Conservation (phyloP, 352 stramenopile species). For the Globisporangium viniferum region DNA sequence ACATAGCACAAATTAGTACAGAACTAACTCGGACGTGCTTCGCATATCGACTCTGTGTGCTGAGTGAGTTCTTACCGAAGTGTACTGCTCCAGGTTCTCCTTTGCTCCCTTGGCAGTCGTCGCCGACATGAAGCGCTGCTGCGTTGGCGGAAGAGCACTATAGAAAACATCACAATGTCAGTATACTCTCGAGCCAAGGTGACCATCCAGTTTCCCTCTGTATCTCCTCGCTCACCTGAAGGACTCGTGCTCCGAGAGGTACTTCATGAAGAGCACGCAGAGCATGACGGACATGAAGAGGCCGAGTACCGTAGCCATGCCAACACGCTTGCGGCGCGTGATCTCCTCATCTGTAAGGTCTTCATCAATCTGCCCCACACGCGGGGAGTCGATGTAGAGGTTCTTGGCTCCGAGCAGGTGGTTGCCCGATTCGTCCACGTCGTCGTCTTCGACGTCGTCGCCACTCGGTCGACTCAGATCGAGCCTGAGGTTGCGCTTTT, state of each 20-base stretch:
- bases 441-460: slow-evolving; percentile 29
- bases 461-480: slow-evolving; percentile 19
- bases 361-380: slow-evolving; percentile 36
- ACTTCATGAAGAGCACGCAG: slow-evolving; percentile 61
- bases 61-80: slow-evolving; percentile 25
- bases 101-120: slow-evolving; percentile 60
- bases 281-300: slow-evolving; percentile 61
- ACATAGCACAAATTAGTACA: not conserved
- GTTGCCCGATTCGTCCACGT: slow-evolving; percentile 35
- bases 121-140: slow-evolving; percentile 76
- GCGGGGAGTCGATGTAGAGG: slow-evolving; percentile 72
- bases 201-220: not conserved
- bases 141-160: slow-evolving; percentile 65
- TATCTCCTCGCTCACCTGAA: slow-evolving; percentile 41
- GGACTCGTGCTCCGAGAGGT: slow-evolving; percentile 63
- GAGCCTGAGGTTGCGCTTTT: slow-evolving; percentile 29
- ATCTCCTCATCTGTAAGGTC: slow-evolving; percentile 53
- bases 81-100: slow-evolving; percentile 77
- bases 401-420: slow-evolving; percentile 41
- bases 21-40: not conserved
- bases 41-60: too few species aligned
- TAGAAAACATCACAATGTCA: not conserved
- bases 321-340: slow-evolving; percentile 46
- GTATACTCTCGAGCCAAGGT: not conserved
- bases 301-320: slow-evolving; percentile 46